phyloP scores from a whole-genome alignment of 768 basidiomycete genomes.

The Kwoniella heveanensis region DNA sequence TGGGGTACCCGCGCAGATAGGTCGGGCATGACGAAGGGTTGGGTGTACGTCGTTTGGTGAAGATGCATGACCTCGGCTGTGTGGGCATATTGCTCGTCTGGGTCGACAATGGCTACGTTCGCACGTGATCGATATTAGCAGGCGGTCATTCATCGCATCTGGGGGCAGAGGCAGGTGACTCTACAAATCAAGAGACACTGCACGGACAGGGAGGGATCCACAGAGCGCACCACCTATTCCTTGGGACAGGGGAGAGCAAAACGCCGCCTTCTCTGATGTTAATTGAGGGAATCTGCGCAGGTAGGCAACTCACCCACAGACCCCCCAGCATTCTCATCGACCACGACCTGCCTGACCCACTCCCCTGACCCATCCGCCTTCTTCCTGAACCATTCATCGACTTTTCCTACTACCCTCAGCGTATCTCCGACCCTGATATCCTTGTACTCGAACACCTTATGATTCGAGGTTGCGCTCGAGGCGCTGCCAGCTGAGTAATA shows the following conservation, averaged over 20 bases:
- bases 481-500: background rate
- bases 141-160: too few species aligned
- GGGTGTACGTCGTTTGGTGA: constrained; percentile 33
- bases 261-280: too few species aligned
- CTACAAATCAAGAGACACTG: too few species aligned
- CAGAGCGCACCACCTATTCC: too few species aligned
- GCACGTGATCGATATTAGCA: too few species aligned
- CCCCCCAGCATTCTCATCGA: constrained; percentile 40
- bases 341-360: constrained; percentile 41
- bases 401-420: constrained; percentile 39
- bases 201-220: too few species aligned
- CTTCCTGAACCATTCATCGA: constrained; percentile 43
- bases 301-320: constrained; percentile 33
- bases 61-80: constrained; percentile 23
- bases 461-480: background rate
- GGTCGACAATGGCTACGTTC: constrained; percentile 34
- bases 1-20: too few species aligned
- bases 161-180: too few species aligned
- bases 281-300: too few species aligned
- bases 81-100: constrained; percentile 39
- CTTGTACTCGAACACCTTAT: constrained; percentile 26
- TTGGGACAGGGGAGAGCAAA: too few species aligned
- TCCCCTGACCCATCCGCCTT: constrained; percentile 25
- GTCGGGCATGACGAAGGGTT: constrained; percentile 29
- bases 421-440: constrained; percentile 47